Conservation (phyloP, 306 rosid genomes). For the Castanea crenata region DNA sequence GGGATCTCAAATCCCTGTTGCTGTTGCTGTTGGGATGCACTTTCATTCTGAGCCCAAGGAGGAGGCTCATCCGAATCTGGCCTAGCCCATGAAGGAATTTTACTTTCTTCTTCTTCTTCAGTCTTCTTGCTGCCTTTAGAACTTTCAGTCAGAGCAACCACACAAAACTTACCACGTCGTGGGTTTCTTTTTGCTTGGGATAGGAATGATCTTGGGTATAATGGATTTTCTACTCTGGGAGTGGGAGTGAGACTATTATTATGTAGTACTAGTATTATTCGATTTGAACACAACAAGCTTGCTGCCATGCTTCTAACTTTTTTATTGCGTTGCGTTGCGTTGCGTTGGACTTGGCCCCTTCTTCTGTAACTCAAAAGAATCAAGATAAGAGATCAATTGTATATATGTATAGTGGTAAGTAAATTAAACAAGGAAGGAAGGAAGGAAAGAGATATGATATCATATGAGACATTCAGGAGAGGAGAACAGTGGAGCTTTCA, state of each 20-base stretch:
- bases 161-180: constrained; percentile 18
- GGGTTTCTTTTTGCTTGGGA: not conserved
- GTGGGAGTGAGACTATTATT: not conserved
- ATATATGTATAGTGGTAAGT: too few relatives aligned
- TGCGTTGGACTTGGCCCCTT: not conserved
- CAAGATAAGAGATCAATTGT: too few relatives aligned
- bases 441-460: too few relatives aligned
- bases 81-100: constrained; percentile 84
- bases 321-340: too few relatives aligned
- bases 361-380: constrained; percentile 7
- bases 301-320: constrained; percentile 35
- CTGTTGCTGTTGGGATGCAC: constrained; percentile 22
- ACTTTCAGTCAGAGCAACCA: constrained; percentile 64
- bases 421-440: too few relatives aligned
- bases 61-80: constrained; percentile 88
- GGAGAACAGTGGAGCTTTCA: too few relatives aligned
- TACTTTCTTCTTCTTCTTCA: constrained; percentile 81
- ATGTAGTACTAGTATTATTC: constrained; percentile 11
- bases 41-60: constrained; percentile 79
- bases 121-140: constrained; percentile 76
- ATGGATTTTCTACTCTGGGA: constrained; percentile 13
- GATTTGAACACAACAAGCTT: constrained; percentile 19
- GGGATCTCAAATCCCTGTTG: constrained; percentile 53
- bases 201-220: constrained; percentile 16
- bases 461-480: too few relatives aligned